Evolutionary conservation across 768 basidiomycete species (phyloP).

Genomic region (Mycena vitilis): DNA sequence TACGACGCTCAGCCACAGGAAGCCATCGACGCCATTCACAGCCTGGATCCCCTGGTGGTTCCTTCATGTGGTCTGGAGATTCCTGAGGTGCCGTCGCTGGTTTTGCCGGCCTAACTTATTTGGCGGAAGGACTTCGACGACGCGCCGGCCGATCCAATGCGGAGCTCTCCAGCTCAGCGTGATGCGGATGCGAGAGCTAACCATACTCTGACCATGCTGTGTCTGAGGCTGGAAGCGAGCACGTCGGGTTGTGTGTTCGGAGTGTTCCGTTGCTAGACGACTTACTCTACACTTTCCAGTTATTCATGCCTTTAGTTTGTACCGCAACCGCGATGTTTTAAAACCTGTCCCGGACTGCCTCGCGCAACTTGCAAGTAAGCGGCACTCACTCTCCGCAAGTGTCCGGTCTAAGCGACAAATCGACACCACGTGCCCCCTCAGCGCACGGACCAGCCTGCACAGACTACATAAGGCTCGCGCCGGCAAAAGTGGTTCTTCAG

Average conservation of each 20-base stretch:
- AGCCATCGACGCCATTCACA: conserved; percentile 80
- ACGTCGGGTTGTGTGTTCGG: conserved; percentile 74
- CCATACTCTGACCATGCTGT: conserved; percentile 76
- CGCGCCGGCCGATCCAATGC: conserved; percentile 43
- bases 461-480: conserved; percentile 46
- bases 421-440: conserved; percentile 22
- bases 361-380: no score
- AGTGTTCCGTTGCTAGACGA: conserved; percentile 56
- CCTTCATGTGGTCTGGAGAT: conserved; percentile 93
- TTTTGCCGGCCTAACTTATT: conserved; percentile 82
- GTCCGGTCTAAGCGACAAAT: not conserved
- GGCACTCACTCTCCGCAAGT: no score
- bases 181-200: conserved; percentile 81
- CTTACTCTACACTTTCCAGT: no score
- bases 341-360: no score
- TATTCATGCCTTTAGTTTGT: no score
- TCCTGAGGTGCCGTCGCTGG: conserved; percentile 85
- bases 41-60: conserved; percentile 75
- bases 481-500: conserved; percentile 50
- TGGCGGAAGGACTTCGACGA: conserved; percentile 72
- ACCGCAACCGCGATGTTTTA: no score
- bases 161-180: conserved; percentile 66
- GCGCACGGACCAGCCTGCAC: conserved; percentile 49
- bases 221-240: conserved; percentile 84
- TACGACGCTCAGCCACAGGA: conserved; percentile 66